These are phyloP conservation scores for Cenococcum geophilum DNA, from an alignment of 495 filamentous ascomycete species.

Conservation along the genomic window DNA sequence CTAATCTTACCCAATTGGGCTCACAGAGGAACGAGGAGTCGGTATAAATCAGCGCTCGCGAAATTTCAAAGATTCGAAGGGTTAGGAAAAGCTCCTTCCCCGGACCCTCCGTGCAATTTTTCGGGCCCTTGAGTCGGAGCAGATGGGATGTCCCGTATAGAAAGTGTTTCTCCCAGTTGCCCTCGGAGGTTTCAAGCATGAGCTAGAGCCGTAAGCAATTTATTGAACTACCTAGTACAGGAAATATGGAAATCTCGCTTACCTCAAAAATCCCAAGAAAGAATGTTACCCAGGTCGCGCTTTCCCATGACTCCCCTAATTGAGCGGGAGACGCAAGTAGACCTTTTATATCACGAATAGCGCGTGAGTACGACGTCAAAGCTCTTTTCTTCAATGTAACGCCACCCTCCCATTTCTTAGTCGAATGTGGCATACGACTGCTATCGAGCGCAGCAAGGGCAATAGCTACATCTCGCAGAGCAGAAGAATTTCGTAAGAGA, in stretches of 20 bases:
- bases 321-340: not conserved
- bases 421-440: not conserved
- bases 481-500: not conserved
- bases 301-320: not conserved
- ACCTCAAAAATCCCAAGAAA: conserved; percentile 1
- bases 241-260: not conserved
- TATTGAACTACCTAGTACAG: too few relatives aligned
- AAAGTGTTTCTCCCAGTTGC: conserved; percentile 2
- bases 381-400: not conserved
- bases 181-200: not conserved
- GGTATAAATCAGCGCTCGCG: not conserved
- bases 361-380: not conserved
- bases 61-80: conserved; percentile 3
- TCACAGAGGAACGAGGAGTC: not conserved
- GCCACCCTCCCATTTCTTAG: not conserved
- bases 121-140: not conserved
- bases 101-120: not conserved
- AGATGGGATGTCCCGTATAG: not conserved
- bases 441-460: not conserved
- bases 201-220: not conserved
- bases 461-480: not conserved
- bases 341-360: not conserved
- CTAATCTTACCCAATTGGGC: not conserved
- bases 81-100: not conserved
- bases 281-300: not conserved